Percentiles rank a stretch among this genome's conserved stretches.
Conservation (phyloP, 2,329 filamentous ascomycete genomes). For the Epichloe scottii region DNA sequence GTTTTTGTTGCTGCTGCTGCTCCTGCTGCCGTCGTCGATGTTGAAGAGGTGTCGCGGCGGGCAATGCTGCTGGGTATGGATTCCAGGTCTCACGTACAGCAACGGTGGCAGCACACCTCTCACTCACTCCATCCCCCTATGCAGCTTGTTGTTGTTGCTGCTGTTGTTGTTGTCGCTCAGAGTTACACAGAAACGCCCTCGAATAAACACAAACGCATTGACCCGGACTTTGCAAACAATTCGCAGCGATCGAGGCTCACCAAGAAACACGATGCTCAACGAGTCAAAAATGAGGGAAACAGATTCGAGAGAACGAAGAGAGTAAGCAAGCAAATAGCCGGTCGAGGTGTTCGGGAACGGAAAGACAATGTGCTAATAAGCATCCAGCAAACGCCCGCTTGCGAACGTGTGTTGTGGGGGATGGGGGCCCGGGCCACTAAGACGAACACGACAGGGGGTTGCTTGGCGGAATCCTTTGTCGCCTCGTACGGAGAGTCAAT, state of each 20-base stretch:
- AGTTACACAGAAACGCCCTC: slow-evolving; percentile 1
- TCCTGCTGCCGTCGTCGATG: background rate
- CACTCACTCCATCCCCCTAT: background rate
- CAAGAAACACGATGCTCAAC: background rate
- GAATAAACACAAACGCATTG: slow-evolving; percentile 1
- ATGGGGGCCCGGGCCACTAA: background rate
- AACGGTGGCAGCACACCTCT: background rate
- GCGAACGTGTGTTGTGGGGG: background rate
- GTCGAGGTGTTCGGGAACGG: background rate
- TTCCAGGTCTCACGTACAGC: background rate
- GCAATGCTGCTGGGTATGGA: background rate
- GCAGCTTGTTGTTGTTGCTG: background rate
- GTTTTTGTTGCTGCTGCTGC: background rate
- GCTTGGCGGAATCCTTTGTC: background rate
- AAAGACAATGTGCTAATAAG: background rate
- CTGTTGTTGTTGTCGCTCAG: slow-evolving; percentile 1
- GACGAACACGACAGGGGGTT: background rate
- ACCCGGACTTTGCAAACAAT: background rate
- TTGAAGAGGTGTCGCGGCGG: background rate
- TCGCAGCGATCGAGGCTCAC: background rate
- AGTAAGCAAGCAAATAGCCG: background rate
- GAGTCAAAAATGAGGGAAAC: background rate
- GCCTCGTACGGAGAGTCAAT: background rate
- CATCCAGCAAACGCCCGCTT: background rate
- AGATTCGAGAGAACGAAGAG: background rate